phyloP scores from a whole-genome alignment of 148 eudicot genomes.

The Cornus kousa region DNA sequence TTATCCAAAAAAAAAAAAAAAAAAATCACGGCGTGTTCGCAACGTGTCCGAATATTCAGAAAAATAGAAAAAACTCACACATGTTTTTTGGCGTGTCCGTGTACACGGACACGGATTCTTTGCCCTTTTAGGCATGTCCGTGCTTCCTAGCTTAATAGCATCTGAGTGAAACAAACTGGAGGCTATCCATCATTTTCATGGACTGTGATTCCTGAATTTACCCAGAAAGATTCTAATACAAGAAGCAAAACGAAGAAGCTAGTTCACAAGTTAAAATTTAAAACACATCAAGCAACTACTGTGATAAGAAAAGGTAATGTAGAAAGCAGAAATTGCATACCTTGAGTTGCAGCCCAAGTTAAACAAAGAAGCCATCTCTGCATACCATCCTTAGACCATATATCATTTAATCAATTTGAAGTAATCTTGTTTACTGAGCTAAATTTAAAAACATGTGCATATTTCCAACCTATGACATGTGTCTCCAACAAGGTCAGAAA shows the following conservation, averaged over 20 bases:
- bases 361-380: slow-evolving; percentile 1
- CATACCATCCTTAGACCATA: not conserved
- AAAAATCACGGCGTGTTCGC: too few relatives aligned
- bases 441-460: not conserved
- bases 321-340: not conserved
- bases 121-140: too few relatives aligned
- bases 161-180: not conserved
- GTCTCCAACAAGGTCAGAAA: not conserved
- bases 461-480: not conserved
- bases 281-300: not conserved
- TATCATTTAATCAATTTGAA: not conserved
- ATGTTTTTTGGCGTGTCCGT: too few relatives aligned
- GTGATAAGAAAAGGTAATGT: not conserved
- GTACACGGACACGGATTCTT: too few relatives aligned
- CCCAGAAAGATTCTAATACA: not conserved
- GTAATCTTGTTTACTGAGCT: not conserved
- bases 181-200: not conserved
- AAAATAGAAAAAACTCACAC: too few relatives aligned
- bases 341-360: not conserved
- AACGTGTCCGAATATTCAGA: too few relatives aligned
- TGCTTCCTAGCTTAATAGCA: not conserved
- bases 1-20: too few relatives aligned
- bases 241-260: not conserved
- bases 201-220: too few relatives aligned
- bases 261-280: not conserved